Conservation (phyloP, 2,329 filamentous ascomycete species). For the Zopfia rhizophila region DNA sequence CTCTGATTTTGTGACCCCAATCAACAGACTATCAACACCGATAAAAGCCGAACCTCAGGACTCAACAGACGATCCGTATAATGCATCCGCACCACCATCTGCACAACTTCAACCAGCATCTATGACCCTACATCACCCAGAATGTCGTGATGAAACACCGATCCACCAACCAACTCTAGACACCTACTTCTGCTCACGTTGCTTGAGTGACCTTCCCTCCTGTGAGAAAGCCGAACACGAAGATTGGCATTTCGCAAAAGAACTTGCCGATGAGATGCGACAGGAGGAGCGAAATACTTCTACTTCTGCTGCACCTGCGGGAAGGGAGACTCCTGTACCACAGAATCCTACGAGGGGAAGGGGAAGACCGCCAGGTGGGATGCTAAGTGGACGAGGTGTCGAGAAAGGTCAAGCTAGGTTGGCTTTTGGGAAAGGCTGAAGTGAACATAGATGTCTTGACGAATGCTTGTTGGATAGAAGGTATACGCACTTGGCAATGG, state of each 20-base stretch:
- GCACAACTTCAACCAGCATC: constrained; percentile 37
- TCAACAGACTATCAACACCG: constrained; percentile 26
- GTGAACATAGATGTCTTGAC: background rate
- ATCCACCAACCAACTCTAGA: constrained; percentile 38
- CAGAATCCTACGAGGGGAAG: constrained; percentile 42
- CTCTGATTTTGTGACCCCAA: background rate
- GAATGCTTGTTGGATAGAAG: background rate
- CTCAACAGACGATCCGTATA: constrained; percentile 17
- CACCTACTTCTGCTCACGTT: constrained; percentile 70
- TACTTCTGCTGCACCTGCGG: constrained; percentile 12
- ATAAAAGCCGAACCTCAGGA: constrained; percentile 11
- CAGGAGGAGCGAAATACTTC: constrained; percentile 37
- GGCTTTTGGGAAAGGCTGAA: constrained; percentile 52
- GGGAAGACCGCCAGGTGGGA: constrained; percentile 47
- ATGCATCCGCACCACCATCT: constrained; percentile 40
- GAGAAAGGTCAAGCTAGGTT: constrained; percentile 59
- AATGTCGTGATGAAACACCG: constrained; percentile 6
- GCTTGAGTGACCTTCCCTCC: constrained; percentile 68
- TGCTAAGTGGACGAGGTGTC: constrained; percentile 23
- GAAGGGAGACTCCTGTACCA: constrained; percentile 15
- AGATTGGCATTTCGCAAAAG: constrained; percentile 95
- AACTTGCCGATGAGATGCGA: constrained; percentile 72
- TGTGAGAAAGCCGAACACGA: constrained; percentile 77
- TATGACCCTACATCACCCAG: constrained; percentile 7
- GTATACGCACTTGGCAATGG: background rate